Evolutionary conservation across 2,329 filamentous ascomycete species (phyloP).

Genomic region (Fusarium pseudoanthophilum): DNA sequence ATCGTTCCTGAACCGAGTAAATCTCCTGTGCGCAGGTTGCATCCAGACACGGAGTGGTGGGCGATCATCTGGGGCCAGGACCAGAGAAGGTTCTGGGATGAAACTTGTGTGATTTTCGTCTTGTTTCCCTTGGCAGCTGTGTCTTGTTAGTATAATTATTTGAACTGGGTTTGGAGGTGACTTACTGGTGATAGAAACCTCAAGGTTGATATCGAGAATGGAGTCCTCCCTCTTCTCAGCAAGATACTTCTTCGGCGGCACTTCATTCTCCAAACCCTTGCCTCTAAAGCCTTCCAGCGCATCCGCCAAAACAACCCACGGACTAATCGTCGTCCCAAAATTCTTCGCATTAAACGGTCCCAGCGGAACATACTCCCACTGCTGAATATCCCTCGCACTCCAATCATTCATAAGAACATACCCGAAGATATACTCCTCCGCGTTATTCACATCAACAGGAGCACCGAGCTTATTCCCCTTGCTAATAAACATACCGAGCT

Average conservation of each 20-base stretch:
- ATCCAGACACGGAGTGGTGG: slow-evolving; percentile 82
- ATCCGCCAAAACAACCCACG: slow-evolving; percentile 71
- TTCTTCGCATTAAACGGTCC: slow-evolving; percentile 72
- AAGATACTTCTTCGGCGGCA: slow-evolving; percentile 56
- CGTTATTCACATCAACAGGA: slow-evolving; percentile 71
- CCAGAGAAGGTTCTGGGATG: slow-evolving; percentile 69
- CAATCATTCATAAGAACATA: slow-evolving; percentile 73
- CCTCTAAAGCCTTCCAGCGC: slow-evolving; percentile 56
- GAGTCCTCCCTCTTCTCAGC: slow-evolving; percentile 61
- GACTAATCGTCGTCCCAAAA: slow-evolving; percentile 68
- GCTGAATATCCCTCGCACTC: slow-evolving; percentile 71
- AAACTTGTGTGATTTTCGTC: slow-evolving; percentile 39
- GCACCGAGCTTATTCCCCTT: slow-evolving; percentile 72
- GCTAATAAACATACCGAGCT: slow-evolving; percentile 80
- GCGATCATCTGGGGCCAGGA: slow-evolving; percentile 87
- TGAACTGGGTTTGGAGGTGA: rapidly evolving
- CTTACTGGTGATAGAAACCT: slow-evolving; percentile 54
- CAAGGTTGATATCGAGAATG: slow-evolving; percentile 51
- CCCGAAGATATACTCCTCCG: slow-evolving; percentile 77
- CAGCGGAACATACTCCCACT: slow-evolving; percentile 68
- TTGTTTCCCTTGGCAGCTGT: slow-evolving; percentile 48
- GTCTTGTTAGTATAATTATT: rapidly evolving
- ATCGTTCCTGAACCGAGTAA: slow-evolving; percentile 83
- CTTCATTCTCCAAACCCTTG: slow-evolving; percentile 47
- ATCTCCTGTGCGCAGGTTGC: slow-evolving; percentile 78